Percentiles rank a stretch among this genome's conserved stretches.
Conservation (phyloP, 371 early-diverging fungal species). For the Mucor sp. region DNA sequence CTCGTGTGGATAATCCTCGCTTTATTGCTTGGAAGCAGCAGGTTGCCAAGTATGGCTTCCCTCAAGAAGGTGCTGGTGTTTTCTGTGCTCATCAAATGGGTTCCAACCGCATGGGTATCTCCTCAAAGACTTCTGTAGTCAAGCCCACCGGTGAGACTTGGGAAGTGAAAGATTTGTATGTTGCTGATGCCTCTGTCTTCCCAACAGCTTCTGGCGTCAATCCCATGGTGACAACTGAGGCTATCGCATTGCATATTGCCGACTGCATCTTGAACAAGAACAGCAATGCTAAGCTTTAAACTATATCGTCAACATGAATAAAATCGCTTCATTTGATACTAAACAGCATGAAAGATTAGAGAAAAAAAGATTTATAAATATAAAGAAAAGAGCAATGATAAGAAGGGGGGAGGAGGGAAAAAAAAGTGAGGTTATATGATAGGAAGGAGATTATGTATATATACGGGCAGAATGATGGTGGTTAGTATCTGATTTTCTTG, state of each 20-base stretch:
- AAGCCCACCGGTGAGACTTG: slow-evolving; percentile 77
- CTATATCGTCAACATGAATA: neutral
- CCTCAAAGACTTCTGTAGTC: slow-evolving; percentile 57
- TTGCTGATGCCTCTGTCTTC: slow-evolving; percentile 74
- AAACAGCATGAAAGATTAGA: too few relatives aligned
- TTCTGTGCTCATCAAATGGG: slow-evolving; percentile 72
- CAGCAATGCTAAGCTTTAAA: slow-evolving; percentile 19
- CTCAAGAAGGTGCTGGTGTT: slow-evolving; percentile 32
- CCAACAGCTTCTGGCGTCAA: slow-evolving; percentile 79
- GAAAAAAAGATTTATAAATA: neutral
- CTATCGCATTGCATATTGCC: slow-evolving; percentile 42
- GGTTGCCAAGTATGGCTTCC: slow-evolving; percentile 32
- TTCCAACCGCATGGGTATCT: slow-evolving; percentile 69
- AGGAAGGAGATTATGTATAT: slow-evolving; percentile 2
- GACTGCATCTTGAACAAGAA: slow-evolving; percentile 20
- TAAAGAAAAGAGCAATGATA: neutral
- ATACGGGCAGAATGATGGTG: neutral
- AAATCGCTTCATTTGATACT: neutral
- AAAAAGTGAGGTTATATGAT: neutral
- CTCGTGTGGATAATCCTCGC: slow-evolving; percentile 38
- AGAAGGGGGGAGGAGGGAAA: neutral
- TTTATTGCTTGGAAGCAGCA: slow-evolving; percentile 35
- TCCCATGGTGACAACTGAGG: slow-evolving; percentile 71
- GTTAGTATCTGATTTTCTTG: slow-evolving; percentile 16
- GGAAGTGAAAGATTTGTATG: slow-evolving; percentile 74